phyloP scores from a whole-genome alignment of 805 yeast genomes.

The Scheffersomyces spartinae region DNA sequence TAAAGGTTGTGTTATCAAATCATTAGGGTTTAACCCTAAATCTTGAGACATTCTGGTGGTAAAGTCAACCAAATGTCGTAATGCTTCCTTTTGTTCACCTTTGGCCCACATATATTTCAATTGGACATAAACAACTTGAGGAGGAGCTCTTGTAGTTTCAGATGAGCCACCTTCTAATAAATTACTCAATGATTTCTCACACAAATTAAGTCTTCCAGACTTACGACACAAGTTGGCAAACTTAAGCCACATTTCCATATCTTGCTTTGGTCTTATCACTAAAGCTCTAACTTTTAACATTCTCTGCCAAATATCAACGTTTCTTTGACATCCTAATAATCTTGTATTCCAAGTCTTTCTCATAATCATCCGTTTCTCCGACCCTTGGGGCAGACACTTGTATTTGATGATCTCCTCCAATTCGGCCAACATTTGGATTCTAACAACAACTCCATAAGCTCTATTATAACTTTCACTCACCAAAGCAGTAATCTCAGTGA shows the following conservation, averaged over 20 bases:
- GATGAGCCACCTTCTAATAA: slow-evolving; percentile 67
- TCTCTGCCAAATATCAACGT: slow-evolving; percentile 98
- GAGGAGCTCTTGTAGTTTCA: slow-evolving; percentile 68
- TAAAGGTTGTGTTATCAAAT: slow-evolving; percentile 74
- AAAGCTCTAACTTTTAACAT: slow-evolving; percentile 86
- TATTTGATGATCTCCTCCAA: slow-evolving; percentile 88
- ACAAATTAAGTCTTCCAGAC: slow-evolving; percentile 83
- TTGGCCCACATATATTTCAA: slow-evolving; percentile 95
- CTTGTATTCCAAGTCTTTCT: slow-evolving; percentile 92
- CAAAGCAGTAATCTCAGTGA: slow-evolving; percentile 87
- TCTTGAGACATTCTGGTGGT: slow-evolving; percentile 86
- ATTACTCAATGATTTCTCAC: slow-evolving; percentile 80
- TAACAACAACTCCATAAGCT: slow-evolving; percentile 92
- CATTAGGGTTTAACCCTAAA: slow-evolving; percentile 76
- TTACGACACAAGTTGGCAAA: slow-evolving; percentile 94
- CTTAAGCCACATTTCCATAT: slow-evolving; percentile 96
- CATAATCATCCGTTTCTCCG: slow-evolving; percentile 68
- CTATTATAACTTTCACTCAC: slow-evolving; percentile 94
- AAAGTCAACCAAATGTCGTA: slow-evolving; percentile 76
- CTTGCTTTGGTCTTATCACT: slow-evolving; percentile 90
- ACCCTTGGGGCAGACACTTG: slow-evolving; percentile 72
- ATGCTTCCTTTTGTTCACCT: slow-evolving; percentile 79
- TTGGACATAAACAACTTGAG: slow-evolving; percentile 95
- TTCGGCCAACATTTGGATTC: slow-evolving; percentile 96
- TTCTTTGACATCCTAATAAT: slow-evolving; percentile 85